Percentiles rank a stretch among this genome's conserved stretches.
These are phyloP conservation scores for Amphirosellinia nigrospora DNA, from an alignment of 495 filamentous ascomycete genomes.

Conservation along the genomic window DNA sequence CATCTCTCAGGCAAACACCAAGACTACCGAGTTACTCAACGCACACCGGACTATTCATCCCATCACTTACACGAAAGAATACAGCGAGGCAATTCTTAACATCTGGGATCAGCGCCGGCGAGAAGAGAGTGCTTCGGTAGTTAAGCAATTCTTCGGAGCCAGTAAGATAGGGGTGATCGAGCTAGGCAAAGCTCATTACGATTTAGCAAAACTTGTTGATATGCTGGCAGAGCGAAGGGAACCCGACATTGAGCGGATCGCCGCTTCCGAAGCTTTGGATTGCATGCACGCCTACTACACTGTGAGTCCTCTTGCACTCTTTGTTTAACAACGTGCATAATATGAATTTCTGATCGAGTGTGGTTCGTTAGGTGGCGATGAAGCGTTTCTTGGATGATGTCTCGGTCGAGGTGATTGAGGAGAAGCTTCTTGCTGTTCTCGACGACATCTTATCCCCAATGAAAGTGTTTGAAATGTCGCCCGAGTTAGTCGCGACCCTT, in stretches of 20 bases:
- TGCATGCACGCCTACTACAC: constrained; percentile 60
- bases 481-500: constrained; percentile 54
- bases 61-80: constrained; percentile 66
- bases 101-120: background rate
- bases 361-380: constrained; percentile 59
- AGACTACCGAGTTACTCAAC: constrained; percentile 42
- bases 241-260: constrained; percentile 47
- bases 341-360: constrained; percentile 28
- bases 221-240: constrained; percentile 35
- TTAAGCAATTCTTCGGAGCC: background rate
- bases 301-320: constrained; percentile 29
- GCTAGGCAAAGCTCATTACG: background rate
- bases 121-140: background rate
- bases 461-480: constrained; percentile 31
- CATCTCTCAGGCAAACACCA: constrained; percentile 31
- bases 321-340: background rate
- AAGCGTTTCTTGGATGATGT: constrained; percentile 67
- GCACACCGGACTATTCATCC: constrained; percentile 47
- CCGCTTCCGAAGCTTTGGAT: constrained; percentile 54
- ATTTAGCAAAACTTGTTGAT: constrained; percentile 40
- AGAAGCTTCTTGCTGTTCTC: constrained; percentile 58
- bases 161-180: constrained; percentile 45
- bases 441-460: constrained; percentile 45
- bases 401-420: constrained; percentile 63
- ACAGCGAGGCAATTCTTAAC: constrained; percentile 43